Base-by-base conservation (phyloP, 2,329 filamentous ascomycete species). In the Phialocephala subalpina region DNA sequence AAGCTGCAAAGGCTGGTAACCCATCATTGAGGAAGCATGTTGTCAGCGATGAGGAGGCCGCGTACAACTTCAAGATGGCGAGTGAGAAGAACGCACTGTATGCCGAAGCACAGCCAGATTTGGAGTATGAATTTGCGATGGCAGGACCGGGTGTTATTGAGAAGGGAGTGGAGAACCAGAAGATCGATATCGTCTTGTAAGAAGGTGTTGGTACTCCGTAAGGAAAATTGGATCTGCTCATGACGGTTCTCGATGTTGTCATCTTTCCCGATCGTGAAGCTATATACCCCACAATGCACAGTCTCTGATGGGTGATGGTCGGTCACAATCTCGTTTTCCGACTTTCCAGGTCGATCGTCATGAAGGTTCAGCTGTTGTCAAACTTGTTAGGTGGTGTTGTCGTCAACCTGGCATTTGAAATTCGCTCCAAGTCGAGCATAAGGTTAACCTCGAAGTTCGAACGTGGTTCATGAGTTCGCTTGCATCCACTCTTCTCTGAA, bases 1-100 rank as follows among this genome's bases (percentile, higher is more conserved):
- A 93, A 78, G 89, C 90, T 0, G 90, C 91, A 0, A 85, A 83
- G 1, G 84, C 81, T 14, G 83, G 83, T 49, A 74, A 76, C 47
- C 72, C 73, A 20, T 81, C 82, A 0, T 72, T 86, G 12, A 76
- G 80, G 38, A 88, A 88, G 73, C 76, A 83, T 8, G 78, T 83
- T 20, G 83, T 89, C 59, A 80, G 80, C n/a, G 84, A 88, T 42
- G 83, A 87, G 69, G 82, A 83, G 53, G 85, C 86, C 0, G 80
- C 77, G 45, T 87, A 82, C 70, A 86, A 84, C 9, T 86, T 84
- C 59, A 75, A 72, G 64, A 83, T 83, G 81, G 81, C 81, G 29
- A 81, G 80, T 58, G 82, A 83, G 73, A 79, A 79, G 69, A 76
- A 83, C 63, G 76, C 75, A 63, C 69, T 84, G 47, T 84, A 84